phyloP scores from a whole-genome alignment of 345 rosid species.

The Durio zibethinus region DNA sequence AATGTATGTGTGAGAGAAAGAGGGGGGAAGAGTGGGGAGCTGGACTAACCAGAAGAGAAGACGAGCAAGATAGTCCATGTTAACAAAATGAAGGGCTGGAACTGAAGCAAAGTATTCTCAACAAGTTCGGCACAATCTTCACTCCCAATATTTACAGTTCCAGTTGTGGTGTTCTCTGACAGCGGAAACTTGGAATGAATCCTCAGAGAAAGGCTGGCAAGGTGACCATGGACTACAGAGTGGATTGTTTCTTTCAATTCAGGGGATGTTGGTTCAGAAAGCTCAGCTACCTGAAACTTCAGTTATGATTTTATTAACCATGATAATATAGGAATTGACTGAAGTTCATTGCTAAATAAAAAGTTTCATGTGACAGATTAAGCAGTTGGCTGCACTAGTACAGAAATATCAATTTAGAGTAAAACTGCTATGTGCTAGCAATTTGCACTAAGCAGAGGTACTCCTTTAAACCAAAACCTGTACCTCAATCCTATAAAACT shows the following conservation, averaged over 20 bases:
- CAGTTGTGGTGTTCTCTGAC: conserved; percentile 44
- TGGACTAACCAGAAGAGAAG: conserved; percentile 80
- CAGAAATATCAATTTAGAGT: neutral
- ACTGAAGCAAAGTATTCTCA: conserved; percentile 75
- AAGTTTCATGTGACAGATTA: no score
- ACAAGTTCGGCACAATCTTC: conserved; percentile 73
- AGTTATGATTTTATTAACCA: conserved; percentile 6
- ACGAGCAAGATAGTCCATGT: conserved; percentile 87
- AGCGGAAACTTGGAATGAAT: conserved; percentile 71
- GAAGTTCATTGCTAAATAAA: neutral
- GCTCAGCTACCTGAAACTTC: conserved; percentile 73
- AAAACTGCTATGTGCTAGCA: neutral
- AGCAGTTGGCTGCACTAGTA: no score
- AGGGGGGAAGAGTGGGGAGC: neutral
- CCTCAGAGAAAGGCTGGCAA: conserved; percentile 80
- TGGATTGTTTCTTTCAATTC: conserved; percentile 71
- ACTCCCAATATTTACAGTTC: conserved; percentile 36
- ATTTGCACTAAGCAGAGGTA: neutral
- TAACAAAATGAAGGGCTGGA: conserved; percentile 70
- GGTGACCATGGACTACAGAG: conserved; percentile 85
- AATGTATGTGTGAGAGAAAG: neutral
- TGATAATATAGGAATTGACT: neutral
- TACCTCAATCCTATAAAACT: neutral
- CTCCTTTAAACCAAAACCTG: neutral
- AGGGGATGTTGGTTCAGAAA: conserved; percentile 75